phyloP scores from a whole-genome alignment of 2,329 filamentous ascomycete species.

The Gremmenia infestans region DNA sequence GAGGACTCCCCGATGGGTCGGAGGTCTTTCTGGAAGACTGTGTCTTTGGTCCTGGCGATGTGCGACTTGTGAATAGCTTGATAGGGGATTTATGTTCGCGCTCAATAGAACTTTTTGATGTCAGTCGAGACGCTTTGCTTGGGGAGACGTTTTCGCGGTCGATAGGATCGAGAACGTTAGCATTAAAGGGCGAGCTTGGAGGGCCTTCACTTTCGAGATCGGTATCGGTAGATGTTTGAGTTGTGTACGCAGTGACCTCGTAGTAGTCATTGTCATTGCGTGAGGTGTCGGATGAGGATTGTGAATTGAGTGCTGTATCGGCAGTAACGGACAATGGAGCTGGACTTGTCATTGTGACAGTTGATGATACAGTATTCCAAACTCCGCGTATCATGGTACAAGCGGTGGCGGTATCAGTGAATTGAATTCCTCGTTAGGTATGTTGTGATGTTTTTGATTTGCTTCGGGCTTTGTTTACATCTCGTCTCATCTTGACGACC shows the following conservation, averaged over 20 bases:
- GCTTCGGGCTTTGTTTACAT: not conserved
- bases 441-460: too few species aligned
- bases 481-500: not conserved
- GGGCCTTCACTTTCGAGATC: slow-evolving; percentile 24
- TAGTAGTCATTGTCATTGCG: slow-evolving; percentile 16
- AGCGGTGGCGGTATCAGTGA: not conserved
- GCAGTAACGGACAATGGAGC: slow-evolving; percentile 17
- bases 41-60: slow-evolving; percentile 14
- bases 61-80: slow-evolving; percentile 29
- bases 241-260: slow-evolving; percentile 23
- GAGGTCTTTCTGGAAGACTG: slow-evolving; percentile 18
- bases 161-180: slow-evolving; percentile 18
- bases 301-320: slow-evolving; percentile 20
- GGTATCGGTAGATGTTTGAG: slow-evolving; percentile 14
- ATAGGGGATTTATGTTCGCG: slow-evolving; percentile 23
- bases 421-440: too few species aligned
- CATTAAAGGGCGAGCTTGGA: slow-evolving; percentile 29
- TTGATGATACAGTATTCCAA: slow-evolving; percentile 14
- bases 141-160: slow-evolving; percentile 29
- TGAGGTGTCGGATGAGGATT: slow-evolving; percentile 9
- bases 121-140: slow-evolving; percentile 19
- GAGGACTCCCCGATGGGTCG: slow-evolving; percentile 35
- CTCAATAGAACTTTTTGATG: slow-evolving; percentile 23
- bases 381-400: slow-evolving; percentile 11
- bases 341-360: slow-evolving; percentile 22